These are phyloP conservation scores for Cutaneotrichosporon sp. DNA, from an alignment of 1,284 basidiomycete genomes.

Conservation along the genomic window DNA sequence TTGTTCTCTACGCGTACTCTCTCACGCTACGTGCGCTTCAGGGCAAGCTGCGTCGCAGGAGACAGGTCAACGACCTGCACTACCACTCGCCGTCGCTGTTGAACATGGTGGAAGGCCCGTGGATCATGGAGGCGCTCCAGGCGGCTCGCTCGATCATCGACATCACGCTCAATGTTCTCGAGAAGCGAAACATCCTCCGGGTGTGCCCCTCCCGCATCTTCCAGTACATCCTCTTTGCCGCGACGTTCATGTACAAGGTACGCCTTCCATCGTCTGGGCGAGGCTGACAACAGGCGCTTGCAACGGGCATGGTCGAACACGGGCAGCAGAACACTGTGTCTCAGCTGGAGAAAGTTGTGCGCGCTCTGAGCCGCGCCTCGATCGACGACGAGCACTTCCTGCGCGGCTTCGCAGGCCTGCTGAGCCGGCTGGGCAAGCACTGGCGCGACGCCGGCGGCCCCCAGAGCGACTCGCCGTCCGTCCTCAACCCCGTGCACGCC, in stretches of 20 bases:
- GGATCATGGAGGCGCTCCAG: conserved; percentile 22
- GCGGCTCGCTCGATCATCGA: conserved; percentile 22
- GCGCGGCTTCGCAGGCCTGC: conserved; percentile 16
- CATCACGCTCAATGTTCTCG: conserved; percentile 16
- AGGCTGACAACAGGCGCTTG: conserved; percentile 16
- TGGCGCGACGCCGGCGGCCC: not conserved
- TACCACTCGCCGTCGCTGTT: conserved; percentile 20
- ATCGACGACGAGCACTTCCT: conserved; percentile 24
- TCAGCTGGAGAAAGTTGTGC: conserved; percentile 13
- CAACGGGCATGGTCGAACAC: conserved; percentile 21
- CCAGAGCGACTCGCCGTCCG: not conserved
- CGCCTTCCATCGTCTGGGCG: not conserved
- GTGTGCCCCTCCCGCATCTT: conserved; percentile 18
- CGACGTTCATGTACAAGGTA: conserved; percentile 25
- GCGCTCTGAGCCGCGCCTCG: conserved; percentile 13
- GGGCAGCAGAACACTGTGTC: conserved; percentile 13
- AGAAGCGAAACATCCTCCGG: conserved; percentile 13
- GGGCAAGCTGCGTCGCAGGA: conserved; percentile 17
- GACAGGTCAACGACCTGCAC: conserved; percentile 14
- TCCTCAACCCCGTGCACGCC: not conserved
- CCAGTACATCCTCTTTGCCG: conserved; percentile 23
- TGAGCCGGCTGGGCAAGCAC: conserved; percentile 19
- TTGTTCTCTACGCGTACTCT: conserved; percentile 21
- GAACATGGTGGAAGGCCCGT: conserved; percentile 22
- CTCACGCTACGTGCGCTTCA: conserved; percentile 18